A percentile compares a stretch with the other conserved stretches of the same genome.
These are phyloP conservation scores for Leccinum broughii DNA, from an alignment of 768 basidiomycete species.

Conservation along the genomic window DNA sequence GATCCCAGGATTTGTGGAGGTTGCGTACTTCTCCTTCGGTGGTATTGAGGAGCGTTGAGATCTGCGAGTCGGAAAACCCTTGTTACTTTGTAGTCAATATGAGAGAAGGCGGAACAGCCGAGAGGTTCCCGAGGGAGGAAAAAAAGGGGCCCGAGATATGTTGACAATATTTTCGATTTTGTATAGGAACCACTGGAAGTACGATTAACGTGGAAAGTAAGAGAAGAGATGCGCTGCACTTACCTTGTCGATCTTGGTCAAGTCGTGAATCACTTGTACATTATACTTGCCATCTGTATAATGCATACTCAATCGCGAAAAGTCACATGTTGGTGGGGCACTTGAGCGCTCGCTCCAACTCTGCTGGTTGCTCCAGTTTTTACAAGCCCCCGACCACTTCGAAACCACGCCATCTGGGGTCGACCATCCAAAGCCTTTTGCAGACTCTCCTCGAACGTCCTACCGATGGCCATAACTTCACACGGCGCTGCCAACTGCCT, in stretches of 20 bases:
- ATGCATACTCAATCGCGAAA: constrained; percentile 98
- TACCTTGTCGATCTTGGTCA: constrained; percentile 98
- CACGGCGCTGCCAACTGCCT: constrained; percentile 97
- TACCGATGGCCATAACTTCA: constrained; percentile 99
- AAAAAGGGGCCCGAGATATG: constrained; percentile 65
- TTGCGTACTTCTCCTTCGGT: constrained; percentile 81
- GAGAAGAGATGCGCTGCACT: background rate
- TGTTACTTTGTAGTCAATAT: constrained; percentile 88
- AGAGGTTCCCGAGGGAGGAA: constrained; percentile 67
- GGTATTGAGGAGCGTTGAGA: constrained; percentile 74
- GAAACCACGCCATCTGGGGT: constrained; percentile 93
- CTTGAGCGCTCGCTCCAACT: constrained; percentile 75
- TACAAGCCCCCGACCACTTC: constrained; percentile 90
- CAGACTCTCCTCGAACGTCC: constrained; percentile 97
- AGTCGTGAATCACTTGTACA: constrained; percentile 85
- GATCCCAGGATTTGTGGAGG: constrained; percentile 77
- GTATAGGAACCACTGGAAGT: constrained; percentile 88
- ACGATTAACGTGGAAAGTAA: background rate
- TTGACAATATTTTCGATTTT: constrained; percentile 99
- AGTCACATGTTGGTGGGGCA: constrained; percentile 93
- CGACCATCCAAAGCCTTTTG: constrained; percentile 99
- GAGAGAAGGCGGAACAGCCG: constrained; percentile 69
- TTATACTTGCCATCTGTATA: constrained; percentile 90
- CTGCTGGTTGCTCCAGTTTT: constrained; percentile 63
- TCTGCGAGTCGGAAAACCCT: constrained; percentile 94